Evolutionary conservation across 2,329 filamentous ascomycete genomes (phyloP).

Genomic region (Chaetothyriales sp.): DNA sequence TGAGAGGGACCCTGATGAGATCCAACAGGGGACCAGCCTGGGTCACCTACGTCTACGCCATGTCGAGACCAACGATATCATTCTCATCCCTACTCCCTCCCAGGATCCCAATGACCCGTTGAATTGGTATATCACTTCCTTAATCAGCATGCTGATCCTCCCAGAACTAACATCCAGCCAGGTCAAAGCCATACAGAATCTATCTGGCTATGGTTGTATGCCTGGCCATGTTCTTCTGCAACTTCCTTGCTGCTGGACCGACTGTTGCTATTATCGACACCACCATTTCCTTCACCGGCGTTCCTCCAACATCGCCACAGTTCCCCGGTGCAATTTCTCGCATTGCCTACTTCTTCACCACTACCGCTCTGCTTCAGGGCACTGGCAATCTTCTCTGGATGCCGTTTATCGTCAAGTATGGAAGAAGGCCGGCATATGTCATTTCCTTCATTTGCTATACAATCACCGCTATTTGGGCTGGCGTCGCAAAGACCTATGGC

Average conservation of each 20-base stretch:
- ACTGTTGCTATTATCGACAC: conserved; percentile 36
- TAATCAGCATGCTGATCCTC: background rate
- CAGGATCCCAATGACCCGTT: conserved; percentile 39
- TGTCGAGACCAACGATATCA: conserved; percentile 30
- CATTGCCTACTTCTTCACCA: conserved; percentile 40
- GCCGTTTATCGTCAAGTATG: conserved; percentile 25
- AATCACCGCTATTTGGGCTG: conserved; percentile 27
- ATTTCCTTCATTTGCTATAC: conserved; percentile 27
- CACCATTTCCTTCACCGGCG: conserved; percentile 34
- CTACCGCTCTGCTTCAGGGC: conserved; percentile 35
- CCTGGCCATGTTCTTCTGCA: conserved; percentile 40
- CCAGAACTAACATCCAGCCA: background rate
- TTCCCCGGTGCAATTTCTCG: conserved; percentile 27
- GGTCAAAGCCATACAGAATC: conserved; percentile 16
- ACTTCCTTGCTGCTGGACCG: conserved; percentile 42
- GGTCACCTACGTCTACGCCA: conserved; percentile 6
- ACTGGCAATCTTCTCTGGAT: conserved; percentile 30
- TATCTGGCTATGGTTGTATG: conserved; percentile 38
- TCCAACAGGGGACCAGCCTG: conserved; percentile 2
- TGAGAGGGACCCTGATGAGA: conserved; percentile 1
- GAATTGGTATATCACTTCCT: conserved; percentile 27
- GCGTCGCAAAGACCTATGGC: conserved; percentile 23
- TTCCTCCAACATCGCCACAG: conserved; percentile 16
- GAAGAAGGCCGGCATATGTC: conserved; percentile 23
- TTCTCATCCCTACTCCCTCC: conserved; percentile 37